Evolutionary conservation across 352 stramenopile species (phyloP).

Genomic region (Stramenopiles sp.): DNA sequence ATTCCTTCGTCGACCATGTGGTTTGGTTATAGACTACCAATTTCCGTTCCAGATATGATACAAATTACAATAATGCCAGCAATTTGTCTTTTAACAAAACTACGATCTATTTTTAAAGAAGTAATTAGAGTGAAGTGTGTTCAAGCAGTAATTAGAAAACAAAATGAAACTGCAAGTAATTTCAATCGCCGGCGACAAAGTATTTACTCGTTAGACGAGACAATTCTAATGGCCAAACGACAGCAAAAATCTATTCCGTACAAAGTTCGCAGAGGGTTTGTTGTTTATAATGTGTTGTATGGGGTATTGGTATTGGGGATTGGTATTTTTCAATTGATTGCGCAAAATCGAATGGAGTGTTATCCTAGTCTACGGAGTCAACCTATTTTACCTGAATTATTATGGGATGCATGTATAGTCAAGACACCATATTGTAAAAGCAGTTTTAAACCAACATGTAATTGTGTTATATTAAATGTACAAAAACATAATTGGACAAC

Average conservation of each 20-base stretch:
- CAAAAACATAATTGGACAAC: constrained; percentile 3
- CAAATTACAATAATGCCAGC: not conserved
- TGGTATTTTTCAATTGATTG: not conserved
- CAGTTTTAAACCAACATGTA: not conserved
- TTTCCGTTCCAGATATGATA: not conserved
- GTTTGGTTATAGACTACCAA: not conserved
- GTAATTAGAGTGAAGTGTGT: not conserved
- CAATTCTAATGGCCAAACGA: not conserved
- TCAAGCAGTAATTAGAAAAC: not conserved
- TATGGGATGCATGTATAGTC: not conserved
- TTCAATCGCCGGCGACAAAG: not conserved
- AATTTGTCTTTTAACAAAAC: not conserved
- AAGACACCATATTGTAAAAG: not conserved
- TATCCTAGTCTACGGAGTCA: too few species aligned
- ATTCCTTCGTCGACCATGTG: not conserved
- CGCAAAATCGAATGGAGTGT: too few species aligned
- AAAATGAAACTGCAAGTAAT: not conserved
- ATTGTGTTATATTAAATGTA: constrained; percentile 3
- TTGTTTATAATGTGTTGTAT: not conserved
- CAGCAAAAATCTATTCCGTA: not conserved
- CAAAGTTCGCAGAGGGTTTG: not conserved
- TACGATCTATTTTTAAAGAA: not conserved
- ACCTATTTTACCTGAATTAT: not conserved
- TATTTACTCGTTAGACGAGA: not conserved
- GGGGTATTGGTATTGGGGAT: not conserved